Evolutionary conservation across 257 asterid species (phyloP), one percentile per base, ranked within the genome.

Genomic region (Salvia hispanica): DNA sequence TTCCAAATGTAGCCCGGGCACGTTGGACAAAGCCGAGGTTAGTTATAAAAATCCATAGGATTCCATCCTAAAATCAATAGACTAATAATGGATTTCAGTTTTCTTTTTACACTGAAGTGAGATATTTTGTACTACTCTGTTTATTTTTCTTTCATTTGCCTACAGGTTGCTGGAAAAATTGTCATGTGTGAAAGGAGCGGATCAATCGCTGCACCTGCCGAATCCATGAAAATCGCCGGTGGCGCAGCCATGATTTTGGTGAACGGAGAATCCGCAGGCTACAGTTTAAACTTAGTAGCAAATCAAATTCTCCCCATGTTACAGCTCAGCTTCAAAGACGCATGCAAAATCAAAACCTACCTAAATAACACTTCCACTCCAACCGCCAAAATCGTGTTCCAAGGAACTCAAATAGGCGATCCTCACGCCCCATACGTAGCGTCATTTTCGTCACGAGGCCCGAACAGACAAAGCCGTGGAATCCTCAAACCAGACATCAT

Each of bases 201-300:
- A 21, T 21, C 25, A 21, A 21, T 21, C 25, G 25, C 25, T 21
- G 25, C 25, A 21, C 25, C 25, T 21, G 25, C 25, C 25, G 25
- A 21, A 21, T 21, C 64, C 1, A 80, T 82, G 42, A 77, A 72
- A 42, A 66, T 58, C 33, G 77, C 75, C 0, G 86, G 84, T 18
- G 86, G 84, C 5, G 77, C 69, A 7, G 82, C 74, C 52, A 76
- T 77, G 84, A 52, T 82, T 43, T 62, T 72, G 21, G 50, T 71
- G 46, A 72, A 81, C 25, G 25, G 25, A 21, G 25, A 21, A 21
- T 21, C 25, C 25, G 25, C 25, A 21, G 25, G 25, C 25, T 21
- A 21, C 25, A 21, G 25, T 21, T 21, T 21, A 21, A 21, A 21
- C 25, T 21, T 21, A 21, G 25, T 21, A 21, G 25, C 25, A 21